Evolutionary conservation across 495 filamentous ascomycete genomes (phyloP), one percentile per base, ranked within the genome.

Genomic region (Aspergillus nanangensis): DNA sequence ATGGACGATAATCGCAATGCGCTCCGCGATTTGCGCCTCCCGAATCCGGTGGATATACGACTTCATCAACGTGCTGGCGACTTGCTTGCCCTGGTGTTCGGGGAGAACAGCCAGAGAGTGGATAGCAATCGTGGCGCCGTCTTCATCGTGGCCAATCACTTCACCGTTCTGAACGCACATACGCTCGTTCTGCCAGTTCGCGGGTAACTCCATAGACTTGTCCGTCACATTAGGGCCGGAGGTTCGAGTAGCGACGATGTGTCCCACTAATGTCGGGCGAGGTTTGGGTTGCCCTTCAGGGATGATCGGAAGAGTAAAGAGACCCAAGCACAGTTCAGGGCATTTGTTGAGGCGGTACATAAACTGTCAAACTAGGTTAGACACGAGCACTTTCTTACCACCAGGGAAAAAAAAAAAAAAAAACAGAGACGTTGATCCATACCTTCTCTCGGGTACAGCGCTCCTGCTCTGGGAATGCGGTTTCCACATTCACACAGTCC

Each of bases 51-150:
- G 83, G 36, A 90, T 73, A 54, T 87, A 96, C 3, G 84, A 73
- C 67, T 79, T 82, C 61, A 95, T 67, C 38, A 96, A 66, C 18
- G 82, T 82, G 54, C 77, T 81, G n/a, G 86, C 92, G 5, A 96
- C 65, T 8, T 85, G 83, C 44, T 80, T 78, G 27, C 80, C 69
- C 47, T 95, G 91, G 33, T 88, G 81, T 47, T 81, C 74, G 1
- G 86, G 88, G 25, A 84, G 69, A 18, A 96, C 84, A 13, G 86
- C 87, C 1, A 96, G 70, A 0, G 87, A 92, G 59, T 96, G 91
- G 27, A 96, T 60, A 15, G 79, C 86, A 42, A 97, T 69, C 2
- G 89, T 93, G 27, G 79, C 55, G 24, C 90, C 90, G 2, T 61
- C 58, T 45, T 90, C 85, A 41, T 86, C 77, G 59, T 95, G 87